Evolutionary conservation across 306 rosid species (phyloP).

Genomic region (Cucurbita pepo): DNA sequence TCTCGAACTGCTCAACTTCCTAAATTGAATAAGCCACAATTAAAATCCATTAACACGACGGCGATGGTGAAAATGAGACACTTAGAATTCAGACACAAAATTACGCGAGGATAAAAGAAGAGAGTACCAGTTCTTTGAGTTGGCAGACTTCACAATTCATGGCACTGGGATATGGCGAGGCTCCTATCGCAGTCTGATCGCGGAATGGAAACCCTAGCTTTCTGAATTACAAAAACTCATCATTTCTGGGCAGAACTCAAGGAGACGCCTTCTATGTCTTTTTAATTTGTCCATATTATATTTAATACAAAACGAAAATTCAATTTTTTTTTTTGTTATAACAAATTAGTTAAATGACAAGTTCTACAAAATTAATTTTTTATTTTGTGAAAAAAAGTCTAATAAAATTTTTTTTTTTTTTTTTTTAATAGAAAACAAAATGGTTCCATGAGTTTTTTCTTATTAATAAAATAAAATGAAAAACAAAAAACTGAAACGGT

Average conservation of each 20-base stretch:
- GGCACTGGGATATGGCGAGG: slow-evolving; percentile 4
- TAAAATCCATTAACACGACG: background rate
- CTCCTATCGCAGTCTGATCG: background rate
- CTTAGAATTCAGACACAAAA: background rate
- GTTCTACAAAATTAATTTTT: too few species aligned
- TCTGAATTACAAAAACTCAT: background rate
- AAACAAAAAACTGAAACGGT: too few species aligned
- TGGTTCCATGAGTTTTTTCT: too few species aligned
- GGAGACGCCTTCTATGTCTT: background rate
- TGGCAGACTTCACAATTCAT: slow-evolving; percentile 96
- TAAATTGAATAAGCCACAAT: slow-evolving; percentile 10
- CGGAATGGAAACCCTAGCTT: background rate
- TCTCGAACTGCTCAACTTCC: slow-evolving; percentile 86
- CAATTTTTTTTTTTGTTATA: too few species aligned
- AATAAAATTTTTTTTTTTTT: too few species aligned
- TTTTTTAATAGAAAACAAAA: too few species aligned
- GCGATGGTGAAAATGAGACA: background rate
- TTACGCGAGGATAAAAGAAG: background rate
- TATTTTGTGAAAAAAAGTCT: too few species aligned
- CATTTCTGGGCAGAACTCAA: background rate
- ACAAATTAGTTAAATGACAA: too few species aligned
- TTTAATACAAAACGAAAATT: background rate
- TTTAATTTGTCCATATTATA: background rate
- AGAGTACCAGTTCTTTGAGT: slow-evolving; percentile 70
- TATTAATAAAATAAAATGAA: too few species aligned